Evolutionary conservation across 1,139 yeast species (phyloP), one percentile per base, ranked within the genome.

Genomic region (Taiozyma onychis): DNA sequence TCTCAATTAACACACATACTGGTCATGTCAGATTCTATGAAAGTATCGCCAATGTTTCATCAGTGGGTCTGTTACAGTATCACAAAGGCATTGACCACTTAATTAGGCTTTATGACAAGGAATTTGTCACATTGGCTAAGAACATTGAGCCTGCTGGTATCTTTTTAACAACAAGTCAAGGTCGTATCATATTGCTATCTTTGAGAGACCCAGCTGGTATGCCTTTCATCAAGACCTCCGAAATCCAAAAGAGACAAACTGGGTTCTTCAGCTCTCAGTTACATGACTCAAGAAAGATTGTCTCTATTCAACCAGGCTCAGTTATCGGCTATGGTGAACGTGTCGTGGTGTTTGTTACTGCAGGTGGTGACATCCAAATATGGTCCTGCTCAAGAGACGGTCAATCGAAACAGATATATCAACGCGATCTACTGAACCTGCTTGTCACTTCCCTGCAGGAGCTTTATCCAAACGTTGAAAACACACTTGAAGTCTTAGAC

Each of bases 101-200:
- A 4, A 63, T 74, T 28, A 70, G 67, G 45, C 60, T 76, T 6
- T 68, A 70, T 44, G 74, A 73, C 45, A 77, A 79, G 30, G 95
- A 88, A 62, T 67, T 67, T 46, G 72, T 88, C 27, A 78, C 82
- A 1, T 64, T 75, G 44, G 78, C 85, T 2, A 79, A 81, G 53
- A 80, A 79, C 54, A 75, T 84, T 16, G 91, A 86, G 57, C 93
- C 95, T 0, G 82, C 87, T 3, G 96, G 96, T 1, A 70, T 89
- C 7, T 73, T 85, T 1, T 65, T 87, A 11, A 79, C 90, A 6
- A 88, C 97, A 0, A 80, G 89, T 6, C 73, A 79, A 59, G 89
- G 88, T 41, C 71, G 95, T 54, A 79, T 85, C 45, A 66, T 85
- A 13, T 71, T 87, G 47, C 65, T 88, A 4, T 73, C 85, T 0